Conservation (phyloP, 345 rosid genomes). For the Syzygium aqueum region DNA sequence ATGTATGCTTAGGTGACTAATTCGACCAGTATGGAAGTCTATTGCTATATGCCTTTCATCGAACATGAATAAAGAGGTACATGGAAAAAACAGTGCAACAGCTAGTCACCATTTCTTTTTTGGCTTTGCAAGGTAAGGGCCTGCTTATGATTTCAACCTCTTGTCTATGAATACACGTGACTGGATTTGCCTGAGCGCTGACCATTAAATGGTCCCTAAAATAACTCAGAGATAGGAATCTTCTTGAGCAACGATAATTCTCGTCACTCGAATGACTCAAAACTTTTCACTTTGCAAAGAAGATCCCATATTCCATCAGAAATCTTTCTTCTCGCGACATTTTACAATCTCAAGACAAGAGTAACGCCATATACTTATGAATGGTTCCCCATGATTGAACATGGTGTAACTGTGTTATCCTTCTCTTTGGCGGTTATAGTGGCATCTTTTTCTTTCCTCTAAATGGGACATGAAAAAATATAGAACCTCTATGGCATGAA, state of each 20-base stretch:
- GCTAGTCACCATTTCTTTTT: background rate
- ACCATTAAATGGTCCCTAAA: background rate
- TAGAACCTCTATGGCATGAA: background rate
- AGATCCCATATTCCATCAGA: background rate
- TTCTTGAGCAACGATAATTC: background rate
- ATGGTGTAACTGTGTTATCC: background rate
- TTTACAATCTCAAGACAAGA: background rate
- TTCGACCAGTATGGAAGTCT: background rate
- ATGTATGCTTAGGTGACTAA: background rate
- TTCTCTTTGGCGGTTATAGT: background rate
- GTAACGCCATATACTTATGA: background rate
- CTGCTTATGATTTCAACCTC: background rate
- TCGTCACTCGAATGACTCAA: background rate
- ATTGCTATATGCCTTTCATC: background rate
- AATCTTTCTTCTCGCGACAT: background rate
- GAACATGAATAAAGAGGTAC: background rate
- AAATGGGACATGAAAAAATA: background rate
- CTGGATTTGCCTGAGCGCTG: background rate
- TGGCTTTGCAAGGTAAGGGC: background rate
- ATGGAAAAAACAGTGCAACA: background rate
- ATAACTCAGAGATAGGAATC: background rate
- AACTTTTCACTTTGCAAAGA: background rate
- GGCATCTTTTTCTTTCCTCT: background rate
- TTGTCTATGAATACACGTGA: background rate
- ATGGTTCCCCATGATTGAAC: background rate